Conservation (phyloP, 2,329 filamentous ascomycete genomes). For the Colletotrichum caudatum region DNA sequence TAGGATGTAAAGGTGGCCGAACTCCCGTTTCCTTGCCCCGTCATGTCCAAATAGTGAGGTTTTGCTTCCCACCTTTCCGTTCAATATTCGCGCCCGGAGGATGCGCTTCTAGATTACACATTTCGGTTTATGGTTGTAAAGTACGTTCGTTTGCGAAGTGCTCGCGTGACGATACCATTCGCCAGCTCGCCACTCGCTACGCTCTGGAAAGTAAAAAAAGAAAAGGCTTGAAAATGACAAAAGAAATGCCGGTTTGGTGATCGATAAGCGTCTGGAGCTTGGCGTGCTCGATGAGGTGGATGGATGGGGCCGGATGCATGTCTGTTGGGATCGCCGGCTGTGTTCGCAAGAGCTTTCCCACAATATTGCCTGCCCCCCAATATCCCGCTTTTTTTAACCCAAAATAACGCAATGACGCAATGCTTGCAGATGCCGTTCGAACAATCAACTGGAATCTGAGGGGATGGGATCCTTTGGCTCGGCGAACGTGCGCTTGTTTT, state of each 20-base stretch:
- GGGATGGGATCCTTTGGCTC: neutral
- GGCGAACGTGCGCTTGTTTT: conserved; percentile 15
- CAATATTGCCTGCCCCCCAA: neutral
- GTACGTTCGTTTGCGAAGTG: conserved; percentile 36
- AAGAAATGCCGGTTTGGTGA: conserved; percentile 37
- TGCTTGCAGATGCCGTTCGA: conserved; percentile 21
- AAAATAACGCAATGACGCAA: neutral
- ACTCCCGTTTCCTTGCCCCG: conserved; percentile 30
- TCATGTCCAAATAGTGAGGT: conserved; percentile 28
- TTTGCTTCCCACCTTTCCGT: conserved; percentile 23
- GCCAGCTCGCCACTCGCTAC: conserved; percentile 32
- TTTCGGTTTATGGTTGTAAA: conserved; percentile 49
- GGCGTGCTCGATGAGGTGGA: conserved; percentile 3
- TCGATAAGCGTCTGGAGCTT: conserved; percentile 17
- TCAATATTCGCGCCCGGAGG: conserved; percentile 28
- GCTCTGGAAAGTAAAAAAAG: conserved; percentile 29
- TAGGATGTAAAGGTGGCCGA: conserved; percentile 30
- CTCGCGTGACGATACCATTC: conserved; percentile 25
- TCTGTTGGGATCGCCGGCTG: neutral
- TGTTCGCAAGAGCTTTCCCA: neutral
- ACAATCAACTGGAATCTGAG: neutral
- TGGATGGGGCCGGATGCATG: neutral
- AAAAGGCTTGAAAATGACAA: conserved; percentile 40
- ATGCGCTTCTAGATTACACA: conserved; percentile 50
- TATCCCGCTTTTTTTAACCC: neutral